These are phyloP conservation scores for Emmonsiellopsis sp. DNA, from an alignment of 2,329 filamentous ascomycete species.

Conservation along the genomic window DNA sequence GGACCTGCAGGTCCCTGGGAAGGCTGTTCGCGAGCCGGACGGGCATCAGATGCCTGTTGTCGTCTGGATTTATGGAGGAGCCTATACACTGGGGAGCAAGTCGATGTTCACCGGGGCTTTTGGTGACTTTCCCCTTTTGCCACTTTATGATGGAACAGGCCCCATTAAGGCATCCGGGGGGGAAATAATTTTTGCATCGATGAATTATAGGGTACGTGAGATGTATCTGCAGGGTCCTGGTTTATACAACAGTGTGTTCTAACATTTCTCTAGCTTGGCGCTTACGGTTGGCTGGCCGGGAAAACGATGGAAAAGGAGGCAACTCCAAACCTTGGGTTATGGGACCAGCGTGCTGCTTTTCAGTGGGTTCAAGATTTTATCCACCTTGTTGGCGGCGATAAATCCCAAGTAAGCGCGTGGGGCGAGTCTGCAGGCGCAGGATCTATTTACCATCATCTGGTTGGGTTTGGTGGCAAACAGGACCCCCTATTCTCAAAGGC, in stretches of 20 bases:
- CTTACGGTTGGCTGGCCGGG: constrained; percentile 41
- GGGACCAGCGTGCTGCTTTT: constrained; percentile 35
- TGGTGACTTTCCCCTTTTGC: constrained; percentile 17
- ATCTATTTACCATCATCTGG: constrained; percentile 43
- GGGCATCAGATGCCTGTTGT: constrained; percentile 34
- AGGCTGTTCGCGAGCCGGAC: constrained; percentile 28
- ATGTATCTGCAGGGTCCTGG: background rate
- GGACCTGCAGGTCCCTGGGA: constrained; percentile 40
- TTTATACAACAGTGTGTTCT: background rate
- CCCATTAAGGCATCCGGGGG: constrained; percentile 28
- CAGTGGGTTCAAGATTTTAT: constrained; percentile 44
- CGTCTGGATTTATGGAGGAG: constrained; percentile 41
- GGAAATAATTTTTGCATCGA: constrained; percentile 38
- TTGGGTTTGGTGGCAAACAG: constrained; percentile 34
- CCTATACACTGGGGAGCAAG: constrained; percentile 37
- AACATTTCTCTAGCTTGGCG: constrained; percentile 25
- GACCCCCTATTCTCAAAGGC: constrained; percentile 37
- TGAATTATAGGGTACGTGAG: constrained; percentile 37
- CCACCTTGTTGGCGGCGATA: constrained; percentile 39
- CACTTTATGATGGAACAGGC: constrained; percentile 32
- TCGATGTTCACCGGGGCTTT: constrained; percentile 17
- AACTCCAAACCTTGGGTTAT: constrained; percentile 35
- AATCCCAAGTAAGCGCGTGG: constrained; percentile 38
- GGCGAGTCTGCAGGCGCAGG: constrained; percentile 45
- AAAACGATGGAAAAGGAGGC: constrained; percentile 35